A percentile compares a stretch with the other conserved stretches of the same genome.
phyloP scores from a whole-genome alignment of 2,329 filamentous ascomycete genomes.

The Cercospora brassicicola region DNA sequence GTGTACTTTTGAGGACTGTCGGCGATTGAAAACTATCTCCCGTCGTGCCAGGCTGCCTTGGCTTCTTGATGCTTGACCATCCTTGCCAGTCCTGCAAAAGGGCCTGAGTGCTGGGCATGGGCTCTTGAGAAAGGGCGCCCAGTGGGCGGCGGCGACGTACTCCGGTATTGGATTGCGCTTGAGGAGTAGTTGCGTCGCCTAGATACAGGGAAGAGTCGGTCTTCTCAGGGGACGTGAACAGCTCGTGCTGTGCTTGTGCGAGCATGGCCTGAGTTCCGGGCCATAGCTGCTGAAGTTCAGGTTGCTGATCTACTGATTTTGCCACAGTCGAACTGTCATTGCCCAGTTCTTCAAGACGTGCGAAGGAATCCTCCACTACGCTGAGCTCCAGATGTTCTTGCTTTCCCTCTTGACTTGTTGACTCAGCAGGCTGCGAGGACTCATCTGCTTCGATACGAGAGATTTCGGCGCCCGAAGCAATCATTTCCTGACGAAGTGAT shows the following conservation, averaged over 20 bases:
- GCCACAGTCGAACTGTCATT: neutral
- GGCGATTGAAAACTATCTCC: slow-evolving; percentile 21
- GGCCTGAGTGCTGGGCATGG: slow-evolving; percentile 47
- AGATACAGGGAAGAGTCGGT: slow-evolving; percentile 14
- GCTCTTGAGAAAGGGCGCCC: slow-evolving; percentile 28
- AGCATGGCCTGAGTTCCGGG: slow-evolving; percentile 36
- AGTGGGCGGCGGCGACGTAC: slow-evolving; percentile 27
- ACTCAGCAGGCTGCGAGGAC: slow-evolving; percentile 23
- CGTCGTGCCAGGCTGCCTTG: slow-evolving; percentile 14
- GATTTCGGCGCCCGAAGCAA: slow-evolving; percentile 30
- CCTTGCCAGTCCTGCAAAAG: slow-evolving; percentile 44
- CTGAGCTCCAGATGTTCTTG: neutral
- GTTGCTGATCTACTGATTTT: neutral
- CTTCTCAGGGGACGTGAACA: slow-evolving; percentile 36
- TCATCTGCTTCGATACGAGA: slow-evolving; percentile 15
- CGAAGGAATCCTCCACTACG: slow-evolving; percentile 4
- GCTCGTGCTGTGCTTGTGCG: slow-evolving; percentile 33
- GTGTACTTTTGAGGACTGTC: slow-evolving; percentile 14
- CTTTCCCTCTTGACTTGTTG: neutral
- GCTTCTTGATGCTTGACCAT: slow-evolving; percentile 48
- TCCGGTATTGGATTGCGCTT: slow-evolving; percentile 38
- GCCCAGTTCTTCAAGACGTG: neutral
- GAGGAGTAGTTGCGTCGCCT: slow-evolving; percentile 32
- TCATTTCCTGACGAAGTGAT: slow-evolving; percentile 31
- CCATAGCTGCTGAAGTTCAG: slow-evolving; percentile 9